Evolutionary conservation across 2,329 filamentous ascomycete species (phyloP).

Genomic region (Venturia effusa): DNA sequence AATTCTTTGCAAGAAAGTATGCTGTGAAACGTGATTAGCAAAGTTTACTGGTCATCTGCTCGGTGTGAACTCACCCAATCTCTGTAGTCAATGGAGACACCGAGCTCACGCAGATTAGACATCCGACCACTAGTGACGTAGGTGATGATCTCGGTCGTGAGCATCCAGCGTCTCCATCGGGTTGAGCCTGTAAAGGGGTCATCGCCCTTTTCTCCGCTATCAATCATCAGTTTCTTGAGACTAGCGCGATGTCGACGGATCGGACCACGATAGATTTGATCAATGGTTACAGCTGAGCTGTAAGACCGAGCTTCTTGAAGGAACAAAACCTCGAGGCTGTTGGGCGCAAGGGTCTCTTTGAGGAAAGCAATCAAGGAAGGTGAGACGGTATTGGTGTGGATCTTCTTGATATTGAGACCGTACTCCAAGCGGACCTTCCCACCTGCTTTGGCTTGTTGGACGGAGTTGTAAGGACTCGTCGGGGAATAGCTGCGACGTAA

Average conservation of each 20-base stretch:
- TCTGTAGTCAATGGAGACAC: conserved; percentile 60
- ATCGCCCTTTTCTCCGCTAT: conserved; percentile 45
- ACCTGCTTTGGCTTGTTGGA: conserved; percentile 18
- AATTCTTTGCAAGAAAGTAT: conserved; percentile 66
- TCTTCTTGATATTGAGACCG: conserved; percentile 54
- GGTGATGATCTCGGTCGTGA: conserved; percentile 55
- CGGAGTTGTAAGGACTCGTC: conserved; percentile 17
- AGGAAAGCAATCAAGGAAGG: conserved; percentile 60
- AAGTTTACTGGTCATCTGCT: not conserved
- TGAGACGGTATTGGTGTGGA: conserved; percentile 66
- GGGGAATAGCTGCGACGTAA: conserved; percentile 43
- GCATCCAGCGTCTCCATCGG: conserved; percentile 60
- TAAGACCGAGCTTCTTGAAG: conserved; percentile 54
- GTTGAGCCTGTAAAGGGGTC: conserved; percentile 18
- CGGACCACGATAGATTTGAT: conserved; percentile 59
- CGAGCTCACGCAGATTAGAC: conserved; percentile 59
- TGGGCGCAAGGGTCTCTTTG: conserved; percentile 65
- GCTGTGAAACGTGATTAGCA: conserved; percentile 35
- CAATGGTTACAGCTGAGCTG: conserved; percentile 51
- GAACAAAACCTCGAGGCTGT: conserved; percentile 69
- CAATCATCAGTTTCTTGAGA: conserved; percentile 62
- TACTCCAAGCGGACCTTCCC: conserved; percentile 18
- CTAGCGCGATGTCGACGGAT: conserved; percentile 61
- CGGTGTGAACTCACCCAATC: conserved; percentile 55
- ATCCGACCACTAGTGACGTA: conserved; percentile 72